Conservation (phyloP, 352 stramenopile genomes). For the Phytopythium sindhum region DNA sequence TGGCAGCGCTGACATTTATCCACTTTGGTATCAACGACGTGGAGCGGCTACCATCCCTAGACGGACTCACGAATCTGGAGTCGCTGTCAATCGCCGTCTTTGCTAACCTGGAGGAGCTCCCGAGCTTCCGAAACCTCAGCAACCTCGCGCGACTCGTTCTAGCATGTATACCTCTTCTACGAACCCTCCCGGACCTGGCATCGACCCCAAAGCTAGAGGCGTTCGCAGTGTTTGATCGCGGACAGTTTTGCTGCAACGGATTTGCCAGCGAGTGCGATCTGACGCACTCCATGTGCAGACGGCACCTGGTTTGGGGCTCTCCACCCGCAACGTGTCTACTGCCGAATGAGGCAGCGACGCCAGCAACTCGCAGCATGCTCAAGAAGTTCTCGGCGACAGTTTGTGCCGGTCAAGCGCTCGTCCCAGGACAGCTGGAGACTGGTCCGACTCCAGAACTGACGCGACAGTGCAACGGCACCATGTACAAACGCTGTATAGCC, state of each 20-base stretch:
- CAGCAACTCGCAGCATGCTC: conserved; percentile 6
- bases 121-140: conserved; percentile 13
- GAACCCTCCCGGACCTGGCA: conserved; percentile 19
- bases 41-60: conserved; percentile 21
- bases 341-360: conserved; percentile 5
- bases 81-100: conserved; percentile 22
- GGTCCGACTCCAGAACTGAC: conserved; percentile 8
- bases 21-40: conserved; percentile 7
- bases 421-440: conserved; percentile 7
- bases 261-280: conserved; percentile 23
- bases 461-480: conserved; percentile 19
- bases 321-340: conserved; percentile 15
- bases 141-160: conserved; percentile 24
- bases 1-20: not conserved
- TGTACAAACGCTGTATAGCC: conserved; percentile 19
- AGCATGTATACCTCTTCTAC: conserved; percentile 7
- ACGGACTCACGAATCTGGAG: conserved; percentile 29
- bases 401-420: conserved; percentile 11
- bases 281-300: conserved; percentile 15
- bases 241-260: conserved; percentile 28
- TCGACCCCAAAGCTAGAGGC: conserved; percentile 17
- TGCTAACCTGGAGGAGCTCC: conserved; percentile 12
- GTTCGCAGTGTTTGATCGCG: conserved; percentile 14
- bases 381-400: conserved; percentile 8
- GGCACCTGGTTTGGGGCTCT: conserved; percentile 18